These are phyloP conservation scores for Pichia sp. DNA, from an alignment of 1,139 yeast genomes.

Conservation along the genomic window DNA sequence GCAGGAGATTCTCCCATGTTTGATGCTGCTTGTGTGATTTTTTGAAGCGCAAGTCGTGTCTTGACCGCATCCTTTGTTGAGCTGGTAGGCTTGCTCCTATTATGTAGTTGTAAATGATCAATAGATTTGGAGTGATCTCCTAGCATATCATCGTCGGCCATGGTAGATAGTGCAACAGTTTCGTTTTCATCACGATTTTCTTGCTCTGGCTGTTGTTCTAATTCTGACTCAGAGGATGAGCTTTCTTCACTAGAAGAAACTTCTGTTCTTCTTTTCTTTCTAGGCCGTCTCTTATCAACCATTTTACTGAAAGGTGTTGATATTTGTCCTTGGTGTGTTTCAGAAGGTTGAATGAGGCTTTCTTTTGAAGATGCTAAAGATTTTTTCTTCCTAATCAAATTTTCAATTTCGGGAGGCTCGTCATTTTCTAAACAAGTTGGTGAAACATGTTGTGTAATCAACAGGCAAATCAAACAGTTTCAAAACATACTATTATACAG, in stretches of 20 bases:
- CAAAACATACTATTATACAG: no score
- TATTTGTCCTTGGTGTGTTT: background rate
- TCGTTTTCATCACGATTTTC: background rate
- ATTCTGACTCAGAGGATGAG: conserved; percentile 2
- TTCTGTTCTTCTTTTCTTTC: conserved; percentile 79
- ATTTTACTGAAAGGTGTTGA: background rate
- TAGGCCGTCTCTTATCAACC: conserved; percentile 35
- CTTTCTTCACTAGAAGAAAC: conserved; percentile 28
- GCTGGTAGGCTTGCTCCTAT: background rate
- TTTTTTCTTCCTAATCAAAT: no score
- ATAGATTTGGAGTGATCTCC: background rate
- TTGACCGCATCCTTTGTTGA: background rate
- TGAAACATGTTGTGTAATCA: no score
- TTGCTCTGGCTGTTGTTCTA: background rate
- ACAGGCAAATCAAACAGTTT: no score
- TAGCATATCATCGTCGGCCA: background rate
- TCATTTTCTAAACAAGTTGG: no score
- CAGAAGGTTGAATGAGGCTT: no score
- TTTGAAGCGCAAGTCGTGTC: background rate
- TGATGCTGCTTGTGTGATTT: background rate
- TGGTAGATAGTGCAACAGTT: background rate
- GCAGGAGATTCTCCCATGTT: conserved; percentile 12
- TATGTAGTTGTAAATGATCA: background rate
- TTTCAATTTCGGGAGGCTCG: no score
- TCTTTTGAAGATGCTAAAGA: no score